Evolutionary conservation across 768 basidiomycete species (phyloP), one percentile per base, ranked within the genome.

Genomic region (Serendipita sp.): DNA sequence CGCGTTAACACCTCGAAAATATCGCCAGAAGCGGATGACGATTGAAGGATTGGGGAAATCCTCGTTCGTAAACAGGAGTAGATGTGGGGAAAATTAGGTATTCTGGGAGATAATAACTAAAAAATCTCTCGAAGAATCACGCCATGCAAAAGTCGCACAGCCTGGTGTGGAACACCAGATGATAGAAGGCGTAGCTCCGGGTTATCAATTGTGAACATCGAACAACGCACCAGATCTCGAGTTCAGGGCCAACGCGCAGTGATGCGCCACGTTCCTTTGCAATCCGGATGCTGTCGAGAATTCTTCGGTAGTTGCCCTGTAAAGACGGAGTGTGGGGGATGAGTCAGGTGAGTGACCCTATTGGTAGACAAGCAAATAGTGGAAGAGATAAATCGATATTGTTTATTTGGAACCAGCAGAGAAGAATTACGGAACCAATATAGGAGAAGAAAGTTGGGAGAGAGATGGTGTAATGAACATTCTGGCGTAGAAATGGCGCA

Each of bases 221-320:
- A 58, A 58, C 15, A 3, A 71, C 82, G 58, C 69, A 93, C 88
- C 95, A 87, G 67, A 99, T 92, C 76, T 99, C 96, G 3, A 98
- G 79, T 72, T 98, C 96, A 7, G 96, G 96, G 10, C 96, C 96
- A 28, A 99, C 95, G 72, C 96, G 80, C 36, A 99, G 76, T 2
- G 86, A 88, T 10, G 94, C 94, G 2, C 94, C 94, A 64, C 85
- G 80, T 64, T 82, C 80, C 73, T 95, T 98, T 2, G 96, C 95
- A 56, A 94, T 83, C 2, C 78, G 75, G 67, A 99, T 97, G 67
- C 91, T 95, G 52, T 81, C 79, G 45, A 97, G 74, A 65, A 98
- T 98, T 23, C 96, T 84, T 68, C 92, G 88, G 70, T 88, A 83
- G 72, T 98, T 99, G 32, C 96, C 96, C 91, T 96, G 54, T 36